phyloP scores from a whole-genome alignment of 139 green algal species.

The Diplosphaera chodatii region DNA sequence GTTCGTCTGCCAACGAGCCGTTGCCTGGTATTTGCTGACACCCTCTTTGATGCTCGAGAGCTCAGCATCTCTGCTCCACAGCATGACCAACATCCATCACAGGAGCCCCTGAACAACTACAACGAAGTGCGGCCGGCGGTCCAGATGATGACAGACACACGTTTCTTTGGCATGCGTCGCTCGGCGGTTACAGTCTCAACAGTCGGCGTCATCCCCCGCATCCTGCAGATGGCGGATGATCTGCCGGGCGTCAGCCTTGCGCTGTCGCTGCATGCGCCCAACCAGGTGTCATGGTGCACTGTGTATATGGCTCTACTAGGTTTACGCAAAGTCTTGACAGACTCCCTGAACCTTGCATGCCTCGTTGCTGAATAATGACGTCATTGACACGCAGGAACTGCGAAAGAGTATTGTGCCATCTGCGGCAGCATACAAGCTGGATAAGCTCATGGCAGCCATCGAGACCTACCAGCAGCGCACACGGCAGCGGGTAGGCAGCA shows the following conservation, averaged over 20 bases:
- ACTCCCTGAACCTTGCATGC: too few relatives aligned
- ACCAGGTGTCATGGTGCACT: constrained; percentile 23
- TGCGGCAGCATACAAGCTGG: constrained; percentile 79
- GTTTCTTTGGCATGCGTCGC: constrained; percentile 66
- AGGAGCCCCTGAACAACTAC: constrained; percentile 96
- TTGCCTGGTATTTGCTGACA: too few relatives aligned
- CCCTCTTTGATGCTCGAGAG: too few relatives aligned
- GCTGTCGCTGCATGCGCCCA: constrained; percentile 90
- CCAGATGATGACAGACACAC: constrained; percentile 55
- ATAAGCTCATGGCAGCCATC: constrained; percentile 75
- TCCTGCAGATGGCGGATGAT: constrained; percentile 69
- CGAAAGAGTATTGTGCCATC: constrained; percentile 79
- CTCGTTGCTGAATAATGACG: background rate
- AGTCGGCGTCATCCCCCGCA: constrained; percentile 74
- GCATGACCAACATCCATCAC: background rate
- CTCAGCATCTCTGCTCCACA: too few relatives aligned
- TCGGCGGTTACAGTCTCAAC: constrained; percentile 79
- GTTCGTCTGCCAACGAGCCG: too few relatives aligned
- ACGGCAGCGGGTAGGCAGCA: constrained; percentile 13
- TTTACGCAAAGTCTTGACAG: too few relatives aligned
- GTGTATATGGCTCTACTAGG: too few relatives aligned
- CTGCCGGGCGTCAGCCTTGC: constrained; percentile 83
- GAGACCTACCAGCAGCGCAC: constrained; percentile 55
- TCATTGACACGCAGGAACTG: constrained; percentile 53
- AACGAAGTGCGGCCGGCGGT: constrained; percentile 67